These are phyloP conservation scores for Yarrowia sp. DNA, from an alignment of 805 yeast species.

Conservation along the genomic window DNA sequence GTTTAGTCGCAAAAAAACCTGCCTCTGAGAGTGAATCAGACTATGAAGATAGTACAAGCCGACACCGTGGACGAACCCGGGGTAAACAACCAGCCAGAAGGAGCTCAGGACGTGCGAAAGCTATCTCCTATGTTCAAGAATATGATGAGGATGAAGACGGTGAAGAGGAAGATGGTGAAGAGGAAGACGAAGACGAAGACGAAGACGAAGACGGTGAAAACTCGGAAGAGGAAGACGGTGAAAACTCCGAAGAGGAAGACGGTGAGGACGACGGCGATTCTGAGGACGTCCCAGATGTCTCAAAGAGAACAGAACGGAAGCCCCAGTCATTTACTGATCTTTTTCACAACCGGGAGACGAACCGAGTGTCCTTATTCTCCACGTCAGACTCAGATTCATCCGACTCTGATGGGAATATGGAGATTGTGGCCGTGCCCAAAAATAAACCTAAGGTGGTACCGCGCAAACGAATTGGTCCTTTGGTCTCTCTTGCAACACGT, in stretches of 20 bases:
- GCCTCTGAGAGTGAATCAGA: background rate
- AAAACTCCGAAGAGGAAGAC: background rate
- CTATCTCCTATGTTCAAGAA: too few species aligned
- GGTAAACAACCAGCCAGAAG: background rate
- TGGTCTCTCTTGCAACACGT: background rate
- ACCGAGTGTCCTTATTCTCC: background rate
- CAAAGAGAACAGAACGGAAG: background rate
- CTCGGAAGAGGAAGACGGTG: background rate
- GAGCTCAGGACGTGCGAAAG: background rate
- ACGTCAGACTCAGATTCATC: background rate
- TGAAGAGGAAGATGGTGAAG: background rate
- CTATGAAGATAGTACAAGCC: background rate
- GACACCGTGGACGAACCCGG: background rate
- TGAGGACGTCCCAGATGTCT: background rate
- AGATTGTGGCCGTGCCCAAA: background rate
- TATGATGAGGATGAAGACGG: background rate
- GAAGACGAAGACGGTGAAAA: background rate
- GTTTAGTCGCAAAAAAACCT: too few species aligned
- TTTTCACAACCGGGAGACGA: background rate
- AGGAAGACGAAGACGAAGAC: background rate
- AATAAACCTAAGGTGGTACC: background rate
- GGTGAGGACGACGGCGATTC: background rate
- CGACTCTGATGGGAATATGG: too few species aligned
- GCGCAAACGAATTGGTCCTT: background rate
- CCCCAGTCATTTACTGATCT: background rate